These are phyloP conservation scores for Bertia moriformis DNA, from an alignment of 2,329 filamentous ascomycete species.

Conservation along the genomic window DNA sequence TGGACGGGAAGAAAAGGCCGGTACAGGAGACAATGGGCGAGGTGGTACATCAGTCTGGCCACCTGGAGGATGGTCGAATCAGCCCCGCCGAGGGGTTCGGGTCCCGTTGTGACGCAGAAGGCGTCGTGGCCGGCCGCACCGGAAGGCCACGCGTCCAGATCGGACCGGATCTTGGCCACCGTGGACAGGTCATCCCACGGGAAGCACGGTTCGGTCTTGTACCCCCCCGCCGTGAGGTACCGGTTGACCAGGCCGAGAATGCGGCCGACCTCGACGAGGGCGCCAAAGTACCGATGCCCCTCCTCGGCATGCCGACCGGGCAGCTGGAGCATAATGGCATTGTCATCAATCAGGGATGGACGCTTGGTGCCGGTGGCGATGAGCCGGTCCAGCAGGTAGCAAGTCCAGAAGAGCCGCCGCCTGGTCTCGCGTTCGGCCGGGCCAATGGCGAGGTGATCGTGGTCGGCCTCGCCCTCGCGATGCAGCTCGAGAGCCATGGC, in stretches of 20 bases:
- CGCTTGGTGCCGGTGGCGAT: constrained; percentile 67
- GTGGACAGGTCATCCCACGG: constrained; percentile 81
- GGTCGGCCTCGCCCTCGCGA: constrained; percentile 55
- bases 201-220: constrained; percentile 80
- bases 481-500: constrained; percentile 69
- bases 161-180: constrained; percentile 71
- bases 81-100: constrained; percentile 57
- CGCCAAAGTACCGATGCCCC: constrained; percentile 65
- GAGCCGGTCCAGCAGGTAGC: constrained; percentile 77
- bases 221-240: constrained; percentile 71
- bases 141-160: constrained; percentile 72
- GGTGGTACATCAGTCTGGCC: constrained; percentile 75
- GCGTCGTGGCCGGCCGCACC: constrained; percentile 60
- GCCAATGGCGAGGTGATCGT: constrained; percentile 45
- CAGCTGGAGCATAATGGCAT: constrained; percentile 59
- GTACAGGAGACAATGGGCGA: constrained; percentile 77
- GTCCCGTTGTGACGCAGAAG: constrained; percentile 43
- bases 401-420: constrained; percentile 75
- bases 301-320: constrained; percentile 65
- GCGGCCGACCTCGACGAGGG: constrained; percentile 70
- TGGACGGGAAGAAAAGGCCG: constrained; percentile 77
- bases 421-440: constrained; percentile 61
- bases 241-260: constrained; percentile 72
- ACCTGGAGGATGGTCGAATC: constrained; percentile 69
- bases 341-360: constrained; percentile 66